Evolutionary conservation across 305 asterid species (phyloP), one percentile per base, ranked within the genome.

Genomic region (Galium porrigens): DNA sequence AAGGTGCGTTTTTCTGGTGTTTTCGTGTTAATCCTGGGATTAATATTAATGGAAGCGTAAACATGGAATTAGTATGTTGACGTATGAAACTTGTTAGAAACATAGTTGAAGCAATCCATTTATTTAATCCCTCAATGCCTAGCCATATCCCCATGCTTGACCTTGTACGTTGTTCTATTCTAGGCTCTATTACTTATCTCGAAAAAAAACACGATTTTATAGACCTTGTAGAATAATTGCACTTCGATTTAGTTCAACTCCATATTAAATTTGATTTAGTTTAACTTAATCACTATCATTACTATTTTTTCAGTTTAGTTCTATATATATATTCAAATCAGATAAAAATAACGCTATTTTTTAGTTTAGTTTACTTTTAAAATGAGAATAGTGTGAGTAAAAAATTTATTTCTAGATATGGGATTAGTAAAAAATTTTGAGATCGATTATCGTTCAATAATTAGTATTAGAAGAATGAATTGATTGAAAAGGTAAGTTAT

Each of bases 1-100:
- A 90, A 88, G 97, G 97, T 90, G 65, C 15, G 14, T 20, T 25
- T 52, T 25, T 22, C 17, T 18, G 17, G 6, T 48, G 33, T 10
- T 1, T 39, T 37, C n/a, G 10, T 48, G 39, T 15, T 30, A 58
- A 37, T 15, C 57, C 41, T 55, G 58, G 58, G 48, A 71, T 58
- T 14, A 46, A 4, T n/a, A 41, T 41, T 41, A 36, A 36, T 15
- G 42, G 37, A 72, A 72, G 70, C 64, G 67, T 67, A 54, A 53
- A 1, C 11, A 17, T 51, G 51, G 65, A 62, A 71, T 75, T 78
- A 77, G 77, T 78, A 74, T 74, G 51, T 77, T 78, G 80, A 67
- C 54, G 72, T 68, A 73, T 48, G 81, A 80, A 82, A 70, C 82
- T 84, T 79, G 65, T 30, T 64, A 32, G 55, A 71, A 68, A 76